Evolutionary conservation across 768 basidiomycete species (phyloP).

Genomic region (Sporobolomyces pararoseus): DNA sequence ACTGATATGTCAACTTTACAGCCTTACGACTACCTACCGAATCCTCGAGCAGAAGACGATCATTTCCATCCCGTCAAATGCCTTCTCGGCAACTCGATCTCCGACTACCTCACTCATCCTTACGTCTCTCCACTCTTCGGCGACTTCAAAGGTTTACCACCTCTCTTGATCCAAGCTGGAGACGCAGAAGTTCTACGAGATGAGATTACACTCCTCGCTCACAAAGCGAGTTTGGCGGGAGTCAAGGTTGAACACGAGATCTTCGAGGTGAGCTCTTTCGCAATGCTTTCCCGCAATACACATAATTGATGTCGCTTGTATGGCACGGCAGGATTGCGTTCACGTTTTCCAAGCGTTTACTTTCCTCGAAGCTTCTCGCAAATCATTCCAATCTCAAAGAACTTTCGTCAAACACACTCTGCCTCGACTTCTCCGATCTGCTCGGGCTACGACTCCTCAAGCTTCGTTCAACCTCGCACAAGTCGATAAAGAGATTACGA

Average conservation of each 20-base stretch:
- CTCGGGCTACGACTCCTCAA: not conserved
- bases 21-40: conserved; percentile 69
- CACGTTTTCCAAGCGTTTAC: conserved; percentile 46
- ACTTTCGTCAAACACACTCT: conserved; percentile 43
- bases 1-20: not conserved
- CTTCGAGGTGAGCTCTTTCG: conserved; percentile 29
- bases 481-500: conserved; percentile 34
- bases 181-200: conserved; percentile 94
- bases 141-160: conserved; percentile 77
- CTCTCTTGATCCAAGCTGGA: conserved; percentile 83
- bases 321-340: conserved; percentile 67
- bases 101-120: conserved; percentile 85
- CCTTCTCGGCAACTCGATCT: conserved; percentile 64
- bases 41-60: conserved; percentile 63
- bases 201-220: conserved; percentile 82
- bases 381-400: conserved; percentile 44
- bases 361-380: conserved; percentile 45
- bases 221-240: conserved; percentile 83
- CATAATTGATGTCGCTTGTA: not conserved
- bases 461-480: conserved; percentile 29
- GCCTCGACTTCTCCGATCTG: conserved; percentile 21
- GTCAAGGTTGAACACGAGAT: conserved; percentile 83
- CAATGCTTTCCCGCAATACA: not conserved
- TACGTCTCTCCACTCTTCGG: conserved; percentile 95
- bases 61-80: conserved; percentile 91